Percentiles rank a stretch among this genome's conserved stretches.
Conservation (phyloP, 305 asterid species). For the Fraxinus latifolia region DNA sequence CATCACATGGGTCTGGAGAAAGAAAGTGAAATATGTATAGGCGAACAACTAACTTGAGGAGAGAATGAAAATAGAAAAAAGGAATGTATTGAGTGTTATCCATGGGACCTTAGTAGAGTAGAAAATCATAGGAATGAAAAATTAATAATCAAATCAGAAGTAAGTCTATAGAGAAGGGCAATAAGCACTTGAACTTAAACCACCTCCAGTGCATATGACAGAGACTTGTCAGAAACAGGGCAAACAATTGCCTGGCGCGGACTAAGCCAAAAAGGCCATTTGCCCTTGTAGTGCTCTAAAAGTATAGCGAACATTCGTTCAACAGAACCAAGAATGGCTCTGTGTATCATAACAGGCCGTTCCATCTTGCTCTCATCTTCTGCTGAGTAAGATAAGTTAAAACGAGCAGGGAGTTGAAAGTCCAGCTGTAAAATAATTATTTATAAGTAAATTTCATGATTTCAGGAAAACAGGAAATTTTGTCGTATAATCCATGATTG, state of each 20-base stretch:
- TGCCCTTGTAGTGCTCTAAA: slow-evolving; percentile 82
- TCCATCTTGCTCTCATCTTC: slow-evolving; percentile 92
- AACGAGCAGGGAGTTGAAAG: slow-evolving; percentile 91
- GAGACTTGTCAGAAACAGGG: slow-evolving; percentile 92
- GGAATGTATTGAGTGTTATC: neutral
- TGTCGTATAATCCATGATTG: neutral
- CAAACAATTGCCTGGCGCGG: slow-evolving; percentile 91
- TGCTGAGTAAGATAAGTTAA: slow-evolving; percentile 82
- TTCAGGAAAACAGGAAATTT: slow-evolving; percentile 12
- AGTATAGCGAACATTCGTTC: slow-evolving; percentile 94
- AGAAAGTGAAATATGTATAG: neutral
- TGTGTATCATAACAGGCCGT: slow-evolving; percentile 95
- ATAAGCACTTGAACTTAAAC: slow-evolving; percentile 18
- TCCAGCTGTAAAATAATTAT: slow-evolving; percentile 77
- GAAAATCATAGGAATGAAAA: neutral
- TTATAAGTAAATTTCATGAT: slow-evolving; percentile 10
- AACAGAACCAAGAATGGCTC: slow-evolving; percentile 87
- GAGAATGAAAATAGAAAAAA: neutral
- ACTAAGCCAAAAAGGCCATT: slow-evolving; percentile 97
- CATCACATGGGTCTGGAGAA: neutral
- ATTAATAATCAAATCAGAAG: neutral
- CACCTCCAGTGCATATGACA: slow-evolving; percentile 66
- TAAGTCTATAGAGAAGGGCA: neutral
- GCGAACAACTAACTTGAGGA: neutral
- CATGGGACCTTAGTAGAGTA: neutral